Percentiles rank a stretch among this genome's conserved stretches.
Evolutionary conservation across 345 rosid species (phyloP).

Genomic region (Syzygium grande): DNA sequence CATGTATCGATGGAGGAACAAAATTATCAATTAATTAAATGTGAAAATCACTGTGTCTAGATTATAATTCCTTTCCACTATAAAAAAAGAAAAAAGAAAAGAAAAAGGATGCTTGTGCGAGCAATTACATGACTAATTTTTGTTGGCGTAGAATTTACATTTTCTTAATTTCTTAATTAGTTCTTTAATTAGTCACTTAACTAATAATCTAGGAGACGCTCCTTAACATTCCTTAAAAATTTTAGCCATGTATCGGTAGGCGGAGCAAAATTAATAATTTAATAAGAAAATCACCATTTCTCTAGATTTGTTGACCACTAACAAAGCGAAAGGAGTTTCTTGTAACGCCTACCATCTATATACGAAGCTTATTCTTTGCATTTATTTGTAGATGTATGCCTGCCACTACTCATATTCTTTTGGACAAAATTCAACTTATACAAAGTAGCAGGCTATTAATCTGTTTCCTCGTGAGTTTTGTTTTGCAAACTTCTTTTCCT

Average conservation of each 20-base stretch:
- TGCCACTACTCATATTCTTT: background rate
- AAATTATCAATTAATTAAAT: too few species aligned
- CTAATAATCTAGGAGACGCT: background rate
- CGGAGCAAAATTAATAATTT: background rate
- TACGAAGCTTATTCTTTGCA: background rate
- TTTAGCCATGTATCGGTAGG: background rate
- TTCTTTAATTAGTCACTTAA: background rate
- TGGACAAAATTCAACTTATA: background rate
- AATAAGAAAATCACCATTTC: fast-evolving
- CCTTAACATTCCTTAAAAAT: background rate
- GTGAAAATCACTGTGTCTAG: too few species aligned
- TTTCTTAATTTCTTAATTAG: background rate
- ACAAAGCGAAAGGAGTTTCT: background rate
- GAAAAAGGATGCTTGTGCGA: background rate
- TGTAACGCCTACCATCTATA: background rate
- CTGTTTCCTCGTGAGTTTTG: background rate
- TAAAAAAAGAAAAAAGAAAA: too few species aligned
- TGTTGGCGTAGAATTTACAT: background rate
- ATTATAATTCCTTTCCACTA: too few species aligned
- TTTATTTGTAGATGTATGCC: background rate
- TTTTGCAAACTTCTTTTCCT: too few species aligned
- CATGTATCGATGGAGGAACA: too few species aligned
- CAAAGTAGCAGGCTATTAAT: background rate
- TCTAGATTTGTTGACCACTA: background rate
- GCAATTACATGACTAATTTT: background rate